Conservation (phyloP, 495 filamentous ascomycete species). For the Terfezia claveryi region DNA sequence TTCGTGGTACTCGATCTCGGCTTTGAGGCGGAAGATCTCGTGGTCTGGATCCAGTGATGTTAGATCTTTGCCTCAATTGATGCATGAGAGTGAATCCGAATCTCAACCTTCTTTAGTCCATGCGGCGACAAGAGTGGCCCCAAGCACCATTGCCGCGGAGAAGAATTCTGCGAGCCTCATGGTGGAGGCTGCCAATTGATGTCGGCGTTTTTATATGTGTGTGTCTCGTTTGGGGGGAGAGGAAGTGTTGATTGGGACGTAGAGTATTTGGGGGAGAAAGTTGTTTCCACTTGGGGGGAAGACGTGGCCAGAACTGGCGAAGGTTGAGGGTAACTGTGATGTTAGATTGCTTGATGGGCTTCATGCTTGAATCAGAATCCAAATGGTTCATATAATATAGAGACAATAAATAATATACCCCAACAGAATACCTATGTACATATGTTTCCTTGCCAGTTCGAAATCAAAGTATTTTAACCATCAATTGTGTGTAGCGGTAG, state of each 20-base stretch:
- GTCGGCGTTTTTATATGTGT: background rate
- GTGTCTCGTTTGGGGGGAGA: background rate
- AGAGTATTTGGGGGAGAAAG: too few species aligned
- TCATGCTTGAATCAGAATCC: too few species aligned
- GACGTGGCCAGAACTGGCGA: too few species aligned
- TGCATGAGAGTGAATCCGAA: conserved; percentile 3
- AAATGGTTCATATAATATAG: too few species aligned
- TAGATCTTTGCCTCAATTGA: background rate
- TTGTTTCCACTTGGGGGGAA: too few species aligned
- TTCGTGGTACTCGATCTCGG: conserved; percentile 59
- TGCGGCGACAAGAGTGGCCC: conserved; percentile 41
- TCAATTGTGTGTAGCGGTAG: too few species aligned
- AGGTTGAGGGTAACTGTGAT: too few species aligned
- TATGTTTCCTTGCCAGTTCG: too few species aligned
- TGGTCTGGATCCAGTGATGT: conserved; percentile 36
- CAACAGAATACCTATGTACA: too few species aligned
- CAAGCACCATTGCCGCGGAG: conserved; percentile 32
- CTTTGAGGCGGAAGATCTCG: conserved; percentile 86
- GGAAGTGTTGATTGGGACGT: background rate
- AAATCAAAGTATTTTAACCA: too few species aligned
- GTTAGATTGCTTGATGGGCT: too few species aligned
- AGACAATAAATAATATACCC: too few species aligned
- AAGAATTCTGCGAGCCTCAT: conserved; percentile 33
- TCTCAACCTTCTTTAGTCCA: conserved; percentile 67
- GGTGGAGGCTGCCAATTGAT: conserved; percentile 6